Conservation (phyloP, 371 early-diverging fungal species). For the Funneliformis caledonium region DNA sequence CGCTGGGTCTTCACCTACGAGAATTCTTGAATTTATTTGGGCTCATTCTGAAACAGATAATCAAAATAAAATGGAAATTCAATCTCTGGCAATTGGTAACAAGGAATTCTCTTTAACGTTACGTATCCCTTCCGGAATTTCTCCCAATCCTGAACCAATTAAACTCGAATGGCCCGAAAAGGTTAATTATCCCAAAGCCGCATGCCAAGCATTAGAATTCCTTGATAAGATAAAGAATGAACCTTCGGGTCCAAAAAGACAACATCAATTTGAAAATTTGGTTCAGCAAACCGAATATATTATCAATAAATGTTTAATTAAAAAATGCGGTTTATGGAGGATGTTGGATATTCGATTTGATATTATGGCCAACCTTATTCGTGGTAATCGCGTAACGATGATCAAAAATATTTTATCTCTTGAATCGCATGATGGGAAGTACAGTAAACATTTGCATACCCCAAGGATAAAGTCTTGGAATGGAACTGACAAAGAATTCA, state of each 20-base stretch:
- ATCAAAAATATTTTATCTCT: background rate
- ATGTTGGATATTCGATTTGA: background rate
- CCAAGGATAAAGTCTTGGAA: background rate
- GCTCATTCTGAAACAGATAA: background rate
- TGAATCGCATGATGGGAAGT: background rate
- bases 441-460: background rate
- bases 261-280: background rate
- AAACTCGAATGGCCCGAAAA: background rate
- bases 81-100: background rate
- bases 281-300: background rate
- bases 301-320: background rate
- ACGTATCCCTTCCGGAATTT: background rate
- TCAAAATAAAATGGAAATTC: background rate
- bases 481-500: background rate
- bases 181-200: background rate
- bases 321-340: background rate
- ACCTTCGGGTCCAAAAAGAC: background rate
- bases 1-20: background rate
- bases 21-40: background rate
- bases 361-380: slow-evolving; percentile 4
- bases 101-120: background rate
- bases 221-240: background rate
- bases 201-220: background rate
- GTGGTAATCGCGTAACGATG: background rate
- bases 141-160: background rate